These are phyloP conservation scores for Jasminum sambac DNA, from an alignment of 257 asterid species.

Conservation along the genomic window DNA sequence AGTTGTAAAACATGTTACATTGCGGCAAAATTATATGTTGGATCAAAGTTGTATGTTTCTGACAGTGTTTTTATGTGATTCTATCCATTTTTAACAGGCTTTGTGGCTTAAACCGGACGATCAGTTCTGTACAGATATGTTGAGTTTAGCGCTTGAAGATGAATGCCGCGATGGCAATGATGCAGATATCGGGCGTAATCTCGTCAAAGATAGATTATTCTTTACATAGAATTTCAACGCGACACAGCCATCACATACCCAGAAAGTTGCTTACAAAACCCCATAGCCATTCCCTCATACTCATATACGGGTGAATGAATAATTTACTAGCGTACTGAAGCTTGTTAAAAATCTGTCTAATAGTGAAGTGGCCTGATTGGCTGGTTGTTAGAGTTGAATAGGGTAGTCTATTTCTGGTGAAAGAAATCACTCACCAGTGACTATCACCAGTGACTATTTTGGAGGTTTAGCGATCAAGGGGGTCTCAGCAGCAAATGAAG, in stretches of 20 bases:
- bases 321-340: no score
- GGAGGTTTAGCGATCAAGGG: no score
- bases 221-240: neutral
- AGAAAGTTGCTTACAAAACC: neutral
- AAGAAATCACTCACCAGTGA: no score
- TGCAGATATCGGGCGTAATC: slow-evolving; percentile 20
- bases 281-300: no score
- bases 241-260: no score
- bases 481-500: no score
- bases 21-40: neutral
- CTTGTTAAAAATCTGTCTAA: no score
- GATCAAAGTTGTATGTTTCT: neutral
- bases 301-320: no score
- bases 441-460: no score
- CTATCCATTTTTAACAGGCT: slow-evolving; percentile 49
- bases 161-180: slow-evolving; percentile 53
- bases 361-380: no score
- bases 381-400: no score
- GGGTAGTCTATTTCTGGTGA: no score
- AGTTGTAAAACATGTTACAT: neutral
- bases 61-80: neutral
- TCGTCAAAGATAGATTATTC: neutral
- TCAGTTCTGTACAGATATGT: slow-evolving; percentile 87
- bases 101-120: slow-evolving; percentile 81
- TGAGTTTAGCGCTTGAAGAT: slow-evolving; percentile 77